A percentile compares a stretch with the other conserved stretches of the same genome.
phyloP scores from a whole-genome alignment of 345 rosid species.

The Pistacia integerrima region DNA sequence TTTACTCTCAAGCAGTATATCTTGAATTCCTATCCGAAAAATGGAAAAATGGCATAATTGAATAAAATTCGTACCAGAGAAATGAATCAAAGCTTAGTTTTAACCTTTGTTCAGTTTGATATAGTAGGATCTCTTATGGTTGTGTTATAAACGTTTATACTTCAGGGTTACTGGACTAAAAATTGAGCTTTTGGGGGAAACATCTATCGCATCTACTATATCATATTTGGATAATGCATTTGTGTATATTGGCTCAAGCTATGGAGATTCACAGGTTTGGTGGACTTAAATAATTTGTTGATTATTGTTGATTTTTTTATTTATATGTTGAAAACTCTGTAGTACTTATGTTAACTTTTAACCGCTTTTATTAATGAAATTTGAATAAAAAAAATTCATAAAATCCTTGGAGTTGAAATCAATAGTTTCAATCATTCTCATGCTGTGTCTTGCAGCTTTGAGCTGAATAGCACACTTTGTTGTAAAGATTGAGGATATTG shows the following conservation, averaged over 20 bases:
- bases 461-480: neutral
- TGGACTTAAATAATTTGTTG: neutral
- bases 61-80: no score
- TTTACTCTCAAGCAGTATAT: neutral
- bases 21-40: neutral
- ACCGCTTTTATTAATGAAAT: neutral
- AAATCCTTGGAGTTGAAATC: neutral
- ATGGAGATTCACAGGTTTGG: constrained; percentile 92
- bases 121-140: constrained; percentile 11
- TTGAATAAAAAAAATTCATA: neutral
- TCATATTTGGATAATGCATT: constrained; percentile 90
- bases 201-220: constrained; percentile 90
- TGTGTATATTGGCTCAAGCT: constrained; percentile 89
- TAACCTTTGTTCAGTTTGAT: neutral
- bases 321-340: neutral
- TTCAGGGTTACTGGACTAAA: constrained; percentile 93
- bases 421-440: neutral
- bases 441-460: neutral
- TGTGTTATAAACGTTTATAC: constrained; percentile 18
- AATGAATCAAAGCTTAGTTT: neutral
- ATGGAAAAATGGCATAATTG: no score
- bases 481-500: neutral
- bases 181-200: constrained; percentile 95
- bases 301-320: neutral
- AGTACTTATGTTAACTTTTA: neutral